Conservation (phyloP, 1,284 basidiomycete species). For the Ceratobasidium sp. region DNA sequence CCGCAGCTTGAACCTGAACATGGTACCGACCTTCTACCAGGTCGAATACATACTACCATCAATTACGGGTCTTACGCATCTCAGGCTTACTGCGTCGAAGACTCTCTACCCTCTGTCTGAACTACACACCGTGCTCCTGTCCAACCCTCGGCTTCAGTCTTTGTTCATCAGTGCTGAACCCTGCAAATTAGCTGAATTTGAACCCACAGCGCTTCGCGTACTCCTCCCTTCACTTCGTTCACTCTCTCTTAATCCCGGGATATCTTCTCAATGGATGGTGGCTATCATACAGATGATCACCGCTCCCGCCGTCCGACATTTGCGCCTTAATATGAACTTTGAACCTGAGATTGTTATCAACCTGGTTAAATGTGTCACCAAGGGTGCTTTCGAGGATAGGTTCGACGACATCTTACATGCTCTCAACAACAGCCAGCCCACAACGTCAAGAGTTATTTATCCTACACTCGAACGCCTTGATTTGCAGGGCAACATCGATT, state of each 20-base stretch:
- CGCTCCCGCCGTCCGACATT: neutral
- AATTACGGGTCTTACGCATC: slow-evolving; percentile 18
- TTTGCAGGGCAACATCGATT: neutral
- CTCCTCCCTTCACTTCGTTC: neutral
- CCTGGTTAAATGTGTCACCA: neutral
- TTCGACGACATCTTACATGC: neutral
- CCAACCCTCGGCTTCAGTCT: slow-evolving; percentile 11
- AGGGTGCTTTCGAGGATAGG: neutral
- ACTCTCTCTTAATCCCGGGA: neutral
- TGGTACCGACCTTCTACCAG: slow-evolving; percentile 1
- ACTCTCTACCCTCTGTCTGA: neutral
- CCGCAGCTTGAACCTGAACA: slow-evolving; percentile 8
- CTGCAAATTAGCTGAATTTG: neutral
- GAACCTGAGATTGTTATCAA: neutral
- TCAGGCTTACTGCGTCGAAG: neutral
- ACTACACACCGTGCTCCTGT: neutral
- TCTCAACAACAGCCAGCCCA: neutral
- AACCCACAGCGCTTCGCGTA: neutral
- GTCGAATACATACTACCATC: slow-evolving; percentile 3
- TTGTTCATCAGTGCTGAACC: neutral
- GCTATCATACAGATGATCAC: neutral
- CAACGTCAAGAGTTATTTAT: neutral
- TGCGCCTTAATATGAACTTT: neutral
- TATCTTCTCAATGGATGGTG: neutral
- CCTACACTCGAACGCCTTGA: neutral